These are phyloP conservation scores for Diaporthe velutina DNA, from an alignment of 2,329 filamentous ascomycete genomes.

Conservation along the genomic window DNA sequence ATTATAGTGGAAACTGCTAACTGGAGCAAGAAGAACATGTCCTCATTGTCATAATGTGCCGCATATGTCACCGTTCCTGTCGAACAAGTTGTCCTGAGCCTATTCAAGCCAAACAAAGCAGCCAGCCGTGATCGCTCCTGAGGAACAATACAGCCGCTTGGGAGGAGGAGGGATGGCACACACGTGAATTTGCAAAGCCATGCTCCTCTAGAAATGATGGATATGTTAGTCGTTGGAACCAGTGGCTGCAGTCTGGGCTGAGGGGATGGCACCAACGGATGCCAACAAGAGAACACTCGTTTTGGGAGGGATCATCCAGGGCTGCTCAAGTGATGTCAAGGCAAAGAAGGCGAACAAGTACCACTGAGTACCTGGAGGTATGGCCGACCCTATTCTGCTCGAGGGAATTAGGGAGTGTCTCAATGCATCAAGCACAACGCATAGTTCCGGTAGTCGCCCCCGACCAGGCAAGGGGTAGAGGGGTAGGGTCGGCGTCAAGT, in stretches of 20 bases:
- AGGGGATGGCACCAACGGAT: background rate
- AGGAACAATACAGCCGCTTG: background rate
- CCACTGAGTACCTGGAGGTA: background rate
- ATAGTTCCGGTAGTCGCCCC: background rate
- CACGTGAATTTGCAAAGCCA: background rate
- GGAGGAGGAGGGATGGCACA: background rate
- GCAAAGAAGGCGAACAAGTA: background rate
- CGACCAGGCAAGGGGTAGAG: constrained; percentile 22
- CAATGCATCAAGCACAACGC: background rate
- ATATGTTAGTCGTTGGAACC: background rate
- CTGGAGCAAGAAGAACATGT: background rate
- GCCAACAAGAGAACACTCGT: background rate
- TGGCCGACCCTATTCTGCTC: background rate
- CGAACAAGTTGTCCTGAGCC: background rate
- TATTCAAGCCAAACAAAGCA: background rate
- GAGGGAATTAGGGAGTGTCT: constrained; percentile 23
- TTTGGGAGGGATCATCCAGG: background rate
- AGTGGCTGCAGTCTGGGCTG: background rate
- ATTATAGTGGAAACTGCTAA: background rate
- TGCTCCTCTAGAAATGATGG: background rate
- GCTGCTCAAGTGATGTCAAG: background rate
- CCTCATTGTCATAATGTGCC: background rate
- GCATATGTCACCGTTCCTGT: background rate
- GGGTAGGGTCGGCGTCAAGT: constrained; percentile 16
- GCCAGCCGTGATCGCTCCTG: background rate